Evolutionary conservation across 2,329 filamentous ascomycete species (phyloP), one percentile per base, ranked within the genome.

Genomic region (Thielaviopsis populi): DNA sequence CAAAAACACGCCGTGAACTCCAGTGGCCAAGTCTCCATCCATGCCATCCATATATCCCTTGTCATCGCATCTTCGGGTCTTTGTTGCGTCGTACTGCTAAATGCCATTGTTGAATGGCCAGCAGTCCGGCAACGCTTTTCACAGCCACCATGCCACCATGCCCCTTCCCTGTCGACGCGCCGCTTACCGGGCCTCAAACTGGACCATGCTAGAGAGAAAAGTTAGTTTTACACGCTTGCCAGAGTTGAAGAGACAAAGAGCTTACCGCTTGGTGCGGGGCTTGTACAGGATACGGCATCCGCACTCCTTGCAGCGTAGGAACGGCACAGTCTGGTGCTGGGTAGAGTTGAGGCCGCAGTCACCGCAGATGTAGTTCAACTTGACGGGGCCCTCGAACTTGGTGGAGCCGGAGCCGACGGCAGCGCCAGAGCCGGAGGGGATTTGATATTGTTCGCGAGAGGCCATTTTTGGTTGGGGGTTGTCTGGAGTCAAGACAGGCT

Each of bases 271-370:
- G 54, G 94, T 99, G 72, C 94, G 79, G 83, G 96, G 89, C 83
- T 99, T 99, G 77, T 97, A 97, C 69, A 99, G 77, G 67, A 99
- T 91, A 68, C 94, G 86, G 71, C 96, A 94, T 7, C 94, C 94
- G 74, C 94, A 99, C 76, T 91, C 88, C 74, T 89, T 88, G 80
- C 91, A 96, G 88, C 89, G 79, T 90, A 96, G 76, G 95, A 89
- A 72, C 89, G 90, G 78, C 89, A 95, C 69, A 84, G 78, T 87
- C 59, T 78, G 75, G 67, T 76, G 74, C 65, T 74, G 73, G 68
- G 75, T 76, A 24, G 75, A 75, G 60, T 76, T 74, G n/a, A 83
- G 78, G 59, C 75, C 75, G 71, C 76, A 77, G 72, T 77, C 75
- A 68, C 75, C 75, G 71, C 75, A 77, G 59, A 75, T 69, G 68